phyloP scores from a whole-genome alignment of 2,329 filamentous ascomycete species.

The Ustilaginoidea virens region DNA sequence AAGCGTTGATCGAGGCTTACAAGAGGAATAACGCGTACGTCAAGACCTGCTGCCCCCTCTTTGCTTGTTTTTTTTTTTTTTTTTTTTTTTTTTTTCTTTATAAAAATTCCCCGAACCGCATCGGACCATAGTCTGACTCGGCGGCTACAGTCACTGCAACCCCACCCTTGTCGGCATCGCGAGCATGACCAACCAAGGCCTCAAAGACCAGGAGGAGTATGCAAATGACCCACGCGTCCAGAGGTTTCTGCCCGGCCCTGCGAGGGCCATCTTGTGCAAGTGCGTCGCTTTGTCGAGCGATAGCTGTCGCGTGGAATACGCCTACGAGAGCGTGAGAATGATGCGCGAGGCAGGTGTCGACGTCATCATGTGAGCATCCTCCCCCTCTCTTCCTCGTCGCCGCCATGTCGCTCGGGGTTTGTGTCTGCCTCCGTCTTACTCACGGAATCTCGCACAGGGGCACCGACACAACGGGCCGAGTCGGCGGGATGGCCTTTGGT shows the following conservation, averaged over 20 bases:
- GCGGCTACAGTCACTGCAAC: conserved; percentile 7
- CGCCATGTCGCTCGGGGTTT: no score
- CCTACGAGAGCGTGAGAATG: conserved; percentile 6
- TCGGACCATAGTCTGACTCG: no score
- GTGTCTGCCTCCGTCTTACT: no score
- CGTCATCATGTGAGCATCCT: conserved; percentile 7
- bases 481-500: conserved; percentile 6
- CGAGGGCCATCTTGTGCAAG: conserved; percentile 5
- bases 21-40: conserved; percentile 8
- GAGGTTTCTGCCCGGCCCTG: conserved; percentile 3
- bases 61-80: not conserved
- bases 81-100: not conserved
- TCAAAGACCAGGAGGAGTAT: conserved; percentile 7
- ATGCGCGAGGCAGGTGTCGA: conserved; percentile 6
- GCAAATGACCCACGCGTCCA: conserved; percentile 7
- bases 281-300: conserved; percentile 4
- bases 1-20: conserved; percentile 10
- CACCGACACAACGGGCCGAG: conserved; percentile 7
- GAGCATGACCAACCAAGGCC: conserved; percentile 11
- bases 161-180: conserved; percentile 10
- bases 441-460: no score
- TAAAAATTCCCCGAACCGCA: not conserved
- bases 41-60: not conserved
- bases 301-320: conserved; percentile 5
- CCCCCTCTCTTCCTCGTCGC: no score